Evolutionary conservation across 2,329 filamentous ascomycete genomes (phyloP), one percentile per base, ranked within the genome.

Genomic region (Colletotrichum abscissum): DNA sequence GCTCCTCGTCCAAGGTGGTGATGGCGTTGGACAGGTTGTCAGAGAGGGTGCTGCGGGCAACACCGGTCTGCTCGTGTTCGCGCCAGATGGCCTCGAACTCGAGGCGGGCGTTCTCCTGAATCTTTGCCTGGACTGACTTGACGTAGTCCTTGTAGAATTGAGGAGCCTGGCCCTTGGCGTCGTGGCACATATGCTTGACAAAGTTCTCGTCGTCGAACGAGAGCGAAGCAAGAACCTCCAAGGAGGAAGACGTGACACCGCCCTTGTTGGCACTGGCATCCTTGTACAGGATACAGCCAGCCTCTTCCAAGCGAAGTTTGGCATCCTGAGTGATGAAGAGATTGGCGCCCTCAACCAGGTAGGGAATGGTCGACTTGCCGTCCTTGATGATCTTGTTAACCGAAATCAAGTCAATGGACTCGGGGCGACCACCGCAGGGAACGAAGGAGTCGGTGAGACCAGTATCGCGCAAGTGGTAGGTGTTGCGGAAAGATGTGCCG

Each of bases 21-120:
- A 99, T 99, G 42, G 97, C 96, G 63, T 94, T 86, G 69, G 94
- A 97, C 67, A 99, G 90, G 78, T 93, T 94, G 83, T 99, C 97
- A 60, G 95, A 97, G 69, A 99, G 88, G n/a, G 95, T 91, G 74
- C 95, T 97, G 75, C 95, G 91, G 26, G 94, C 86, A 67, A 92
- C 87, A 65, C 94, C 94, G 1, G 94, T 98, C 81, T 92, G 85
- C 84, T 97, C 92, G 80, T 97, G 91, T 84, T 99, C 97, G 76
- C 94, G 92, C 97, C 97, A 99, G 85, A 99, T 97, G 56, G 97
- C 97, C 85, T 99, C 97, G 78, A 99, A 99, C 84, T 99, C 97
- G 46, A 99, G 91, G 19, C 91, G 88, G 2, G 97, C 97, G 78
- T 99, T 99, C 78, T 95, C 92, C 83, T 94, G 91, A 82, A 99